These are phyloP conservation scores for Clonostachys byssicola DNA, from an alignment of 2,329 filamentous ascomycete genomes.

Conservation along the genomic window DNA sequence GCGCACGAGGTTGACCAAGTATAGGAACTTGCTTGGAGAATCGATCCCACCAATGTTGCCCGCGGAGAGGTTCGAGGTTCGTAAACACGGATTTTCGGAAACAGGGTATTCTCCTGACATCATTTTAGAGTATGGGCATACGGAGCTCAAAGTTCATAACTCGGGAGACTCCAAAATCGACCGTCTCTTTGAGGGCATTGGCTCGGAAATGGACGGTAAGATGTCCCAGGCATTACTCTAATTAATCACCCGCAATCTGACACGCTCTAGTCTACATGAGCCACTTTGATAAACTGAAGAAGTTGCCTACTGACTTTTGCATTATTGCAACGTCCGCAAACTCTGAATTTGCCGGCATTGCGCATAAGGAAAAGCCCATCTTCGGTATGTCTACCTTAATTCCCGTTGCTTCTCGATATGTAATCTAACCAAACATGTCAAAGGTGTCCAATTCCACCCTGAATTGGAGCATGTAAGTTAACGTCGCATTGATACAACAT, in stretches of 20 bases:
- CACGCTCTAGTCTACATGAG: conserved; percentile 66
- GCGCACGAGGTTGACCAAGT: too few species aligned
- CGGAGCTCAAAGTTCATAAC: conserved; percentile 42
- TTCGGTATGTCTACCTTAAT: conserved; percentile 43
- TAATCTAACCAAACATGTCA: conserved; percentile 1
- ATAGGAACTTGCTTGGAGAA: conserved; percentile 61
- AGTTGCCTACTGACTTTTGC: conserved; percentile 68
- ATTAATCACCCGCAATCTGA: neutral
- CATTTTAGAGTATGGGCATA: conserved; percentile 61
- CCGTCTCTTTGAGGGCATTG: conserved; percentile 72
- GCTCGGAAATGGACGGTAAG: conserved; percentile 2
- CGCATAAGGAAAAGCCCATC: conserved; percentile 64
- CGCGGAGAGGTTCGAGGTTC: conserved; percentile 32
- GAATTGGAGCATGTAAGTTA: conserved; percentile 50
- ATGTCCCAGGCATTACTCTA: neutral
- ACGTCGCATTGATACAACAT: neutral
- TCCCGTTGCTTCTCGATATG: conserved; percentile 1
- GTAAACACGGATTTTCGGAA: neutral
- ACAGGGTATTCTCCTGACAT: neutral
- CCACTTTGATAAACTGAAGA: conserved; percentile 80
- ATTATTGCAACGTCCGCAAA: conserved; percentile 73
- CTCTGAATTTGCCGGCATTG: conserved; percentile 76
- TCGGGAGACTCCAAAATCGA: conserved; percentile 52
- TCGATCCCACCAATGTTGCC: conserved; percentile 56
- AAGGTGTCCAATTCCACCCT: conserved; percentile 81